These are phyloP conservation scores for Diaporthe destruens DNA, from an alignment of 2,329 filamentous ascomycete species.

Conservation along the genomic window DNA sequence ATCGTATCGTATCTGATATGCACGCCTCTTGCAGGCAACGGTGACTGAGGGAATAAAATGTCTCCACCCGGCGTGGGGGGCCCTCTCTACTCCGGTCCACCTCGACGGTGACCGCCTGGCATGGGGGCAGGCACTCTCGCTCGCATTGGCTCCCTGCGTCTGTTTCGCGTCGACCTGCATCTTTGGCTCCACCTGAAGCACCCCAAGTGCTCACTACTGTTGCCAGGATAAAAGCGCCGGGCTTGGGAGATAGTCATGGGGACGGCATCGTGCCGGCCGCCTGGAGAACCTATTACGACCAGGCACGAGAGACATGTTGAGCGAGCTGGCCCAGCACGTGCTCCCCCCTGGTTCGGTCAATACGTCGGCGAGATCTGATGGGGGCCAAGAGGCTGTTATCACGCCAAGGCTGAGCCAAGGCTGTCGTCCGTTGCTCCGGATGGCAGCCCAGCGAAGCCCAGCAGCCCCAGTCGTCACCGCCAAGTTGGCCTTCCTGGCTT, in stretches of 20 bases:
- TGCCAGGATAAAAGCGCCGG: not conserved
- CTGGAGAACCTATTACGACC: not conserved
- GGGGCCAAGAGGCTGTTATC: conserved; percentile 30
- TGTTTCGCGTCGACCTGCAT: not conserved
- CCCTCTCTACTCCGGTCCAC: not conserved
- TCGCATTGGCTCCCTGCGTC: not conserved
- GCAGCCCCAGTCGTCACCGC: conserved; percentile 7
- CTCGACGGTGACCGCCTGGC: not conserved
- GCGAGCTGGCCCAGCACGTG: not conserved
- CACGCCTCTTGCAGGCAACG: not conserved
- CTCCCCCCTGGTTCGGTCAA: not conserved
- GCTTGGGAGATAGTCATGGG: not conserved
- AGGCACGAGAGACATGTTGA: not conserved
- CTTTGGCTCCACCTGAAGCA: not conserved
- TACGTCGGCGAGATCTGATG: conserved; percentile 15
- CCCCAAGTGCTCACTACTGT: too few species aligned
- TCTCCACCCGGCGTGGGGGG: conserved; percentile 20
- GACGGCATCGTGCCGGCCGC: not conserved
- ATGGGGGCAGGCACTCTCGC: not conserved
- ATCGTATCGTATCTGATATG: conserved; percentile 15
- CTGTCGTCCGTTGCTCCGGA: conserved; percentile 12
- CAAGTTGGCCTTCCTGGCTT: conserved; percentile 6
- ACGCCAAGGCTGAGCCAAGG: conserved; percentile 35
- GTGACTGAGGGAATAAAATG: conserved; percentile 31
- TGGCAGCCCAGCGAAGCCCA: not conserved